Evolutionary conservation across 805 yeast genomes (phyloP), one percentile per base, ranked within the genome.

Genomic region (Saccharomycopsis amapae): DNA sequence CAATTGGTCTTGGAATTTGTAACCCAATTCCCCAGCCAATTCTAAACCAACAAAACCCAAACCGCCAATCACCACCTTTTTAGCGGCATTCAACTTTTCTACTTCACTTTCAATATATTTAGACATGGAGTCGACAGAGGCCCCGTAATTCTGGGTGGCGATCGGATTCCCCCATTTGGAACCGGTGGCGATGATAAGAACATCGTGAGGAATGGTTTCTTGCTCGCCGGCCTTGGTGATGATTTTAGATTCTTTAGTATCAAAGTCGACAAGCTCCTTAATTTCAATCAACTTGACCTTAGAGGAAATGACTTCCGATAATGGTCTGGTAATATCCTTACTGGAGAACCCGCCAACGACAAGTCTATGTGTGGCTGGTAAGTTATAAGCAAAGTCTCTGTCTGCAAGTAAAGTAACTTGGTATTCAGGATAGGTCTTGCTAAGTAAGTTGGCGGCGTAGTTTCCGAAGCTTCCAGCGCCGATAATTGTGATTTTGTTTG

Each of bases 11-110:
- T 41, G 25, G 43, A 46, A 58, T 3, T 20, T 32, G 41, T 42
- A 25, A 6, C 54, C 55, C n/a, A 57, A 42, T 41, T 58, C 61
- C 7, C 61, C 61, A n/a, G 52, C 52, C n/a, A 58, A 35, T 42
- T 58, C 61, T 30, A 48, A 42, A 12, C 61, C 61, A 22, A 47
- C 48, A 28, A 52, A 49, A n/a, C 60, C 61, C 5, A 55, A 58
- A 20, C 61, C 61, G 9, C 54, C 49, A 33, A 58, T 25, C 4
- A 48, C 56, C 19, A 58, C 50, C 33, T 52, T 45, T 26, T 54
- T 49, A 7, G 58, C 56, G 4, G 35, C 26, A 7, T 35, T 40
- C 12, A 55, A 36, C 41, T 48, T 44, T 10, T 46, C 49, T 10
- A 15, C 24, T 19, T 43, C 38, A 2, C 17, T 18, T 15, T 40